Evolutionary conservation across 2,329 filamentous ascomycete genomes (phyloP).

Genomic region (Calcarisporium arbuscula): DNA sequence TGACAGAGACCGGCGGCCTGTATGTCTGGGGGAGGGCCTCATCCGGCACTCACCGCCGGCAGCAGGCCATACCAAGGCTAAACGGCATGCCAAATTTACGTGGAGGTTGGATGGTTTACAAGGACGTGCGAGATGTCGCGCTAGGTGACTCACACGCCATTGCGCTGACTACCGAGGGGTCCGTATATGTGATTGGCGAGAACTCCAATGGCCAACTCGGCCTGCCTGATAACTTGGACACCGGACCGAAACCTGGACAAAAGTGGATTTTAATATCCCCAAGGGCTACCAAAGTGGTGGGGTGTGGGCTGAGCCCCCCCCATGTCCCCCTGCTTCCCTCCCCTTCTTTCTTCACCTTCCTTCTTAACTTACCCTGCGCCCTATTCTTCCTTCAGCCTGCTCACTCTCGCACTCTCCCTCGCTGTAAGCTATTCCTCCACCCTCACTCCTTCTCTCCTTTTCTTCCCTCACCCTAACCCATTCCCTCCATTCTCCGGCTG

Average conservation of each 20-base stretch:
- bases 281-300: conserved; percentile 24
- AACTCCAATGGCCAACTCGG: conserved; percentile 57
- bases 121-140: conserved; percentile 50
- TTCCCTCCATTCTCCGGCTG: no score
- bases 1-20: conserved; percentile 51
- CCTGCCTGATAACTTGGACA: conserved; percentile 17
- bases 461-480: no score
- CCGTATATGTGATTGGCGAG: conserved; percentile 49
- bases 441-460: no score
- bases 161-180: conserved; percentile 41
- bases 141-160: conserved; percentile 55
- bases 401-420: no score
- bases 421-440: no score
- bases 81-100: conserved; percentile 27
- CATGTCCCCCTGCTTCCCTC: not conserved
- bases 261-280: conserved; percentile 21
- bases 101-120: no score
- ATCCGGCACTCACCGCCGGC: conserved; percentile 20
- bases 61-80: conserved; percentile 24
- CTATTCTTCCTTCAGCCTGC: no score
- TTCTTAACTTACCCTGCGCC: no score
- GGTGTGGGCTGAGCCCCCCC: conserved; percentile 39
- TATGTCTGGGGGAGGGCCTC: conserved; percentile 52
- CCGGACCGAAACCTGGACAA: conserved; percentile 27
- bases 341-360: no score